A percentile compares a stretch with the other conserved stretches of the same genome.
Evolutionary conservation across 2,329 filamentous ascomycete species (phyloP).

Genomic region (Hypoxylon sp.): DNA sequence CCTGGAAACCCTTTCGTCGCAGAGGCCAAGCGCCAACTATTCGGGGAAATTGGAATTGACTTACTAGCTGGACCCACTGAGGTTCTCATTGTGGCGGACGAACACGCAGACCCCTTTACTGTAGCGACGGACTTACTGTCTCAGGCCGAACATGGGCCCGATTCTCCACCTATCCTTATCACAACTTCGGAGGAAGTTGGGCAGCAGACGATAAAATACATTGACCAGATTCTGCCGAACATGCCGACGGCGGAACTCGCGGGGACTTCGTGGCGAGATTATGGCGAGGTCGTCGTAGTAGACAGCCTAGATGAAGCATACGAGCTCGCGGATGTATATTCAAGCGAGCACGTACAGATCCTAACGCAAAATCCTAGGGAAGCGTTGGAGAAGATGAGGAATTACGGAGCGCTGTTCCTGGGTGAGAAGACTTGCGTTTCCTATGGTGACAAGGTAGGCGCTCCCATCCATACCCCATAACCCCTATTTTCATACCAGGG

Average conservation of each 20-base stretch:
- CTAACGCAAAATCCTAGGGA: constrained; percentile 62
- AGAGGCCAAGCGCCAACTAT: constrained; percentile 68
- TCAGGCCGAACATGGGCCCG: constrained; percentile 81
- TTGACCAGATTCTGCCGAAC: constrained; percentile 58
- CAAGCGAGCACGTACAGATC: constrained; percentile 67
- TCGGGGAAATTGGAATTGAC: constrained; percentile 68
- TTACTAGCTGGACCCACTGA: constrained; percentile 69
- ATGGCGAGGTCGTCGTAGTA: constrained; percentile 63
- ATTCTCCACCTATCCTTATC: constrained; percentile 65
- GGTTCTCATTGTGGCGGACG: constrained; percentile 87
- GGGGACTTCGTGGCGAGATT: constrained; percentile 60
- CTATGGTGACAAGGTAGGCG: constrained; percentile 66
- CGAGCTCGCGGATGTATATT: constrained; percentile 62
- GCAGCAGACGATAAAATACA: constrained; percentile 55
- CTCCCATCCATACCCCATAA: background rate
- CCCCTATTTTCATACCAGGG: background rate
- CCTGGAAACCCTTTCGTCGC: constrained; percentile 70
- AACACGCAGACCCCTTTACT: constrained; percentile 88
- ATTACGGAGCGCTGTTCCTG: constrained; percentile 66
- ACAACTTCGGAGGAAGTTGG: constrained; percentile 62
- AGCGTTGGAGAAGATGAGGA: constrained; percentile 65
- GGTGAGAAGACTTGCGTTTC: constrained; percentile 67
- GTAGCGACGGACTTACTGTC: constrained; percentile 94
- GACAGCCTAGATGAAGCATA: constrained; percentile 63
- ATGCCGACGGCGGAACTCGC: constrained; percentile 62